phyloP scores from a whole-genome alignment of 768 basidiomycete genomes.

The Suillus hirtellus region DNA sequence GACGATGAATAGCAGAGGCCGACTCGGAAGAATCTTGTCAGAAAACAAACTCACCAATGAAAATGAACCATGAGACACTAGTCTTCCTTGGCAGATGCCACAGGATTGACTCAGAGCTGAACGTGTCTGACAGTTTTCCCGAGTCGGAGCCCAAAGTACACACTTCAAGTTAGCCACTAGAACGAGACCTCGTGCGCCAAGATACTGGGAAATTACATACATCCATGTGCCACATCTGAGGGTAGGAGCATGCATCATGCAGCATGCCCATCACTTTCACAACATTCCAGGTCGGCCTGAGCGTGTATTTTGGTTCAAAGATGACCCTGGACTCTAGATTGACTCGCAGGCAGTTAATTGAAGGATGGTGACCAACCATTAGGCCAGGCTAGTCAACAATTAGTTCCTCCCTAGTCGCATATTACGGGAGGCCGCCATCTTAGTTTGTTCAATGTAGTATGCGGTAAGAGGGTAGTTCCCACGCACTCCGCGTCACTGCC shows the following conservation, averaged over 20 bases:
- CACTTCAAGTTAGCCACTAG: no score
- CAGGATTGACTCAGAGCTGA: no score
- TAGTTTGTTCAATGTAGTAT: no score
- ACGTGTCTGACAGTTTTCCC: no score
- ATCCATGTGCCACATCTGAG: not conserved
- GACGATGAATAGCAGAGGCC: no score
- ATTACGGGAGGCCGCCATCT: not conserved
- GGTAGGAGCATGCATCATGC: not conserved
- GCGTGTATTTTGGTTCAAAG: not conserved
- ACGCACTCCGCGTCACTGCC: not conserved
- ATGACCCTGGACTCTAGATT: not conserved
- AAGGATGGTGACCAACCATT: not conserved
- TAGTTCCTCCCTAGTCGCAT: not conserved
- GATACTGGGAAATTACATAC: not conserved
- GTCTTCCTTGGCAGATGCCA: no score
- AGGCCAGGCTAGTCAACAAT: not conserved
- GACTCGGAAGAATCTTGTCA: no score
- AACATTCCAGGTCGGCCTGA: not conserved
- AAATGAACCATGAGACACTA: no score
- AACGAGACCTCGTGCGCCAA: no score
- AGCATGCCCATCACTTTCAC: not conserved
- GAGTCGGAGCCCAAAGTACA: no score
- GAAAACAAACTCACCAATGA: no score
- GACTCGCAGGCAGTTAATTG: not conserved
- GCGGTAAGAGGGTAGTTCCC: not conserved